phyloP scores from a whole-genome alignment of 2,329 filamentous ascomycete genomes.

The Fusarium pseudograminearum region DNA sequence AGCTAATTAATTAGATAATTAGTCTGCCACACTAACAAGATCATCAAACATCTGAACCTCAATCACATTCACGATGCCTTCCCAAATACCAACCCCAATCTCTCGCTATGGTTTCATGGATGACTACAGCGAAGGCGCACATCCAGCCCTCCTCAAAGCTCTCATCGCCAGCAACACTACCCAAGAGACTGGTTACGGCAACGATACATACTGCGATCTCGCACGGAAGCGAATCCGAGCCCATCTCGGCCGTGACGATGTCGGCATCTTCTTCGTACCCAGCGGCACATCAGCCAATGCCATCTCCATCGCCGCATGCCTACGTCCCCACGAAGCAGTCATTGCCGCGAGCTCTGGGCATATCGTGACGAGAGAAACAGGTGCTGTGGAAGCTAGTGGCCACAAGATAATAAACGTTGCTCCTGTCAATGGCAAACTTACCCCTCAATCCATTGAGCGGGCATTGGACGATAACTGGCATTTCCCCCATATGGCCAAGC shows the following conservation, averaged over 20 bases:
- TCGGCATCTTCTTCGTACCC: constrained; percentile 64
- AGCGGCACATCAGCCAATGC: constrained; percentile 65
- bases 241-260: constrained; percentile 54
- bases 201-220: constrained; percentile 58
- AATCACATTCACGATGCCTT: constrained; percentile 32
- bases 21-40: background rate
- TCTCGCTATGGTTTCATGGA: constrained; percentile 61
- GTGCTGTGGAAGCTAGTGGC: constrained; percentile 63
- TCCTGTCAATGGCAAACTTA: constrained; percentile 61
- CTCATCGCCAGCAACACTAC: constrained; percentile 58
- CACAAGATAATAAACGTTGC: constrained; percentile 65
- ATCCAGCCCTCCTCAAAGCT: constrained; percentile 62
- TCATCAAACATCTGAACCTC: background rate
- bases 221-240: constrained; percentile 57
- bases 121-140: constrained; percentile 65
- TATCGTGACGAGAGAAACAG: constrained; percentile 63
- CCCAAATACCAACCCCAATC: constrained; percentile 30
- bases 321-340: constrained; percentile 63
- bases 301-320: constrained; percentile 64
- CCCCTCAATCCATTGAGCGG: constrained; percentile 55
- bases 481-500: constrained; percentile 65
- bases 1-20: background rate
- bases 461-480: constrained; percentile 62
- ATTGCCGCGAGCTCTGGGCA: constrained; percentile 63
- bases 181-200: constrained; percentile 62